phyloP scores from a whole-genome alignment of 2,329 filamentous ascomycete genomes.

The Penicillium capsulatum region DNA sequence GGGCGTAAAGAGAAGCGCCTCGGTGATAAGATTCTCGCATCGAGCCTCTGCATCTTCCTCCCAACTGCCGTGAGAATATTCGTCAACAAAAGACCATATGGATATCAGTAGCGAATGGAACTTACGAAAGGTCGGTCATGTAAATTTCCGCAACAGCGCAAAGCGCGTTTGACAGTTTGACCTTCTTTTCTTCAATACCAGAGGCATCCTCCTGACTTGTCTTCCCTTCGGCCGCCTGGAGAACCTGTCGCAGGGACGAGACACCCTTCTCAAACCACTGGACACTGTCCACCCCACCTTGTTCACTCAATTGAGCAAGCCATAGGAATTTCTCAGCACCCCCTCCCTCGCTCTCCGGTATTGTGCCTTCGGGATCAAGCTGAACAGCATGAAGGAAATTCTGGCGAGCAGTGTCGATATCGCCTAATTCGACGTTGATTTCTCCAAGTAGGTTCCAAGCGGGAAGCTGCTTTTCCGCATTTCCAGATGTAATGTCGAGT shows the following conservation, averaged over 20 bases:
- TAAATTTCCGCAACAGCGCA: slow-evolving; percentile 95
- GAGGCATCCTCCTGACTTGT: slow-evolving; percentile 35
- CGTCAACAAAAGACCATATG: slow-evolving; percentile 10
- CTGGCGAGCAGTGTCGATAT: slow-evolving; percentile 67
- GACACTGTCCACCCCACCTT: slow-evolving; percentile 58
- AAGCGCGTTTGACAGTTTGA: slow-evolving; percentile 81
- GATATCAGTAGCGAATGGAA: slow-evolving; percentile 8
- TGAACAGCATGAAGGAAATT: slow-evolving; percentile 70
- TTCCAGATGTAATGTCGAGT: slow-evolving; percentile 37
- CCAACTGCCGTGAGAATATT: slow-evolving; percentile 46
- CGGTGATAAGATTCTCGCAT: slow-evolving; percentile 84
- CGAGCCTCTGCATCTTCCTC: slow-evolving; percentile 83
- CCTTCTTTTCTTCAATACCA: slow-evolving; percentile 64
- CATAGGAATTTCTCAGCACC: slow-evolving; percentile 93
- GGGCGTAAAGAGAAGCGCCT: slow-evolving; percentile 81
- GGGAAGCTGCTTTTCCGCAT: slow-evolving; percentile 43
- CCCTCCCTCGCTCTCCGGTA: slow-evolving; percentile 68
- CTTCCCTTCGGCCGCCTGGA: slow-evolving; percentile 59
- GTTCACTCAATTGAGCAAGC: slow-evolving; percentile 78
- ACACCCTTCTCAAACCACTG: slow-evolving; percentile 63
- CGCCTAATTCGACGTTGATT: slow-evolving; percentile 76
- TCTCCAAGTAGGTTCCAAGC: slow-evolving; percentile 75
- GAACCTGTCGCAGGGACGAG: slow-evolving; percentile 65
- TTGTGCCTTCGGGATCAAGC: slow-evolving; percentile 70
- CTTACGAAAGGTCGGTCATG: slow-evolving; percentile 92